phyloP scores from a whole-genome alignment of 345 rosid genomes.

The Chamaenerion angustifolium region DNA sequence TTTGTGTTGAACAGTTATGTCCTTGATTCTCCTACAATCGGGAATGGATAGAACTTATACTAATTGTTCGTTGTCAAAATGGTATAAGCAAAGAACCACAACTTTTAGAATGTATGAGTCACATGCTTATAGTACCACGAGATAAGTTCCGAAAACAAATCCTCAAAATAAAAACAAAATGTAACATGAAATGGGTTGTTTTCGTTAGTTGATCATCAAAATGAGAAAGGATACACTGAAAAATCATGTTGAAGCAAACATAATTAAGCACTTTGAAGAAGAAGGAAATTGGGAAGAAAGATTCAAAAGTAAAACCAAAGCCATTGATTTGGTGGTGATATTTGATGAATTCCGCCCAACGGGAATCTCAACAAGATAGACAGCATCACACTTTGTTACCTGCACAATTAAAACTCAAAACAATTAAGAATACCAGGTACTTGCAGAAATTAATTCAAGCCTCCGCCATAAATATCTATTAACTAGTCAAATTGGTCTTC shows the following conservation, averaged over 20 bases:
- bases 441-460: no score
- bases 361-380: slow-evolving; percentile 64
- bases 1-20: slow-evolving; percentile 54
- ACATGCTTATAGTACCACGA: no score
- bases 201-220: background rate
- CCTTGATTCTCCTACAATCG: slow-evolving; percentile 60
- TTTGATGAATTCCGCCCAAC: slow-evolving; percentile 55
- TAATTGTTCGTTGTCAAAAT: background rate
- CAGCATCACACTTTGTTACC: slow-evolving; percentile 89
- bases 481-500: no score
- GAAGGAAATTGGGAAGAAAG: slow-evolving; percentile 96
- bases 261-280: slow-evolving; percentile 58
- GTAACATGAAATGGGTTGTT: no score
- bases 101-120: background rate
- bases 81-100: background rate
- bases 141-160: no score
- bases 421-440: background rate
- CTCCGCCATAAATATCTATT: no score
- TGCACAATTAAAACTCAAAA: slow-evolving; percentile 20
- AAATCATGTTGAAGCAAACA: background rate
- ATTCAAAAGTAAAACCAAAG: slow-evolving; percentile 72
- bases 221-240: background rate
- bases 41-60: background rate
- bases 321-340: slow-evolving; percentile 84
- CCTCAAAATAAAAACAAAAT: no score